phyloP scores from a whole-genome alignment of 2,329 filamentous ascomycete species.

The Dactylellina drechsleri region DNA sequence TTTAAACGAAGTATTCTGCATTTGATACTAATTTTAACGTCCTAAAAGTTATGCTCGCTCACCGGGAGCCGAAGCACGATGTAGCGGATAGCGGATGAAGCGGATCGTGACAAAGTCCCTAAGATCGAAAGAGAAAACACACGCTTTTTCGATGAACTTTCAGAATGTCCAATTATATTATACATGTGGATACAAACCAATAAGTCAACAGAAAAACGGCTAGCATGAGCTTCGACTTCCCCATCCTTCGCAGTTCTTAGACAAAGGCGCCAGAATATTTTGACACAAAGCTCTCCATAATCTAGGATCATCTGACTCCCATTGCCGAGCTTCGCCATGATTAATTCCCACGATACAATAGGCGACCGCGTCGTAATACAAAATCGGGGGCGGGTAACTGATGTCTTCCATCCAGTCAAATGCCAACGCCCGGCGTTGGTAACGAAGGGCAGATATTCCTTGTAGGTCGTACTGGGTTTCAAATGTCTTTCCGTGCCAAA shows the following conservation, averaged over 20 bases:
- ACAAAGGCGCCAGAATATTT: slow-evolving; percentile 55
- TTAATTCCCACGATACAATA: slow-evolving; percentile 45
- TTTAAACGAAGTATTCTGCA: too few relatives aligned
- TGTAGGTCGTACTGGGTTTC: slow-evolving; percentile 41
- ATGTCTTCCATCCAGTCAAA: slow-evolving; percentile 36
- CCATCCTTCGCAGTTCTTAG: slow-evolving; percentile 35
- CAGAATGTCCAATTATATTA: too few relatives aligned
- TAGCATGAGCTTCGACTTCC: slow-evolving; percentile 8
- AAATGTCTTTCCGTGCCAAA: slow-evolving; percentile 57
- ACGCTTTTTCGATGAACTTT: too few relatives aligned
- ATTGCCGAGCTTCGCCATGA: slow-evolving; percentile 24
- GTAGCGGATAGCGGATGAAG: too few relatives aligned
- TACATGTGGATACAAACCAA: too few relatives aligned
- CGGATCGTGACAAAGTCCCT: too few relatives aligned
- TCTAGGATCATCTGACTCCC: slow-evolving; percentile 30
- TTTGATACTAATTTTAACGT: too few relatives aligned
- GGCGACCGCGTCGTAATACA: slow-evolving; percentile 30
- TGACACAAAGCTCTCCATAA: slow-evolving; percentile 55
- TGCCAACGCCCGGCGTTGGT: slow-evolving; percentile 23
- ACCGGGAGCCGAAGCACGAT: too few relatives aligned
- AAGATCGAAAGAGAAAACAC: too few relatives aligned
- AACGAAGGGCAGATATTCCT: not conserved
- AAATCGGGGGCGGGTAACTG: slow-evolving; percentile 24
- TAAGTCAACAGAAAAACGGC: not conserved
- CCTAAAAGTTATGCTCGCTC: too few relatives aligned